Percentiles rank a stretch among this genome's conserved stretches.
Evolutionary conservation across 257 asterid genomes (phyloP).

Genomic region (Solanum medicagineum): DNA sequence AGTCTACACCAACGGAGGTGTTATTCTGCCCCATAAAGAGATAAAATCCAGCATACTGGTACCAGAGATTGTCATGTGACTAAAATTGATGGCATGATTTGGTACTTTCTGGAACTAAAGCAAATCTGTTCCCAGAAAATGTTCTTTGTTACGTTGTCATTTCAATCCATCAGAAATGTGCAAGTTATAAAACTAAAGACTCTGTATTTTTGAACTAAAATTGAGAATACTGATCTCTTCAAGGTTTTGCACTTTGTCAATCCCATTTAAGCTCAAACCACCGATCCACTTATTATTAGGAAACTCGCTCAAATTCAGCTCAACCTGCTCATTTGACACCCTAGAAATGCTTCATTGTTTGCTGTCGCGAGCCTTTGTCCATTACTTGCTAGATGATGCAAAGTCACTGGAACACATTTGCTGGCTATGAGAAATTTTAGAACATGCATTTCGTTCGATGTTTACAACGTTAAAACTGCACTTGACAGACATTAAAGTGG

Average conservation of each 20-base stretch:
- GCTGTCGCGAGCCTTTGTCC: not conserved
- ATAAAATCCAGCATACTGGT: conserved; percentile 72
- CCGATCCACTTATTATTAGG: no score
- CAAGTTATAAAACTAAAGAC: not conserved
- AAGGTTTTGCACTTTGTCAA: not conserved
- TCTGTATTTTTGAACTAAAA: not conserved
- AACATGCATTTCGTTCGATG: not conserved
- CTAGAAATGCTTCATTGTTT: not conserved
- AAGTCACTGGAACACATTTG: not conserved
- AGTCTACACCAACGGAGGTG: conserved; percentile 74
- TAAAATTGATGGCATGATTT: not conserved
- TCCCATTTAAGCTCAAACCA: not conserved
- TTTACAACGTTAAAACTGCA: not conserved
- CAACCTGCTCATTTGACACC: not conserved
- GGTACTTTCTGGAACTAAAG: not conserved
- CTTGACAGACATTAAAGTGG: not conserved
- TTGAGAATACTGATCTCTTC: not conserved
- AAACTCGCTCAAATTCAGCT: no score
- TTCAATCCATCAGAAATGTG: not conserved
- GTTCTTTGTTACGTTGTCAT: not conserved
- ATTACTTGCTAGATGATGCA: not conserved
- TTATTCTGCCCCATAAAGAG: conserved; percentile 86
- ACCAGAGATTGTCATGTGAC: conserved; percentile 81
- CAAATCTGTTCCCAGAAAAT: not conserved
- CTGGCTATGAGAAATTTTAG: not conserved